Evolutionary conservation across 495 filamentous ascomycete genomes (phyloP).

Genomic region (Stereocaulon alpinum): DNA sequence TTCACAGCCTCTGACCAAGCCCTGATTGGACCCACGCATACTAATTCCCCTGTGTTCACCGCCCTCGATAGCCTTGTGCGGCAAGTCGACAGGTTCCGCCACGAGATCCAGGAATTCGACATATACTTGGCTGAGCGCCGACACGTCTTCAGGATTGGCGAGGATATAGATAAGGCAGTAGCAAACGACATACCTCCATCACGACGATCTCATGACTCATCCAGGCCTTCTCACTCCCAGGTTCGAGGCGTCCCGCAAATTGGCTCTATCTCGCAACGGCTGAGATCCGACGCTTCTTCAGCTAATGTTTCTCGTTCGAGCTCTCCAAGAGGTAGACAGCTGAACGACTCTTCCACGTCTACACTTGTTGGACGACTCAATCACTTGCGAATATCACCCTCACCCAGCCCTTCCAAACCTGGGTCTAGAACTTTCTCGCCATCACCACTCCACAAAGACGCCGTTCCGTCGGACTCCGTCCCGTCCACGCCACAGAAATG

Average conservation of each 20-base stretch:
- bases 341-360: slow-evolving; percentile 7
- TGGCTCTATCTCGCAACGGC: slow-evolving; percentile 19
- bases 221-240: slow-evolving; percentile 1
- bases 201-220: slow-evolving; percentile 13
- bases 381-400: slow-evolving; percentile 20
- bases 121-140: slow-evolving; percentile 64
- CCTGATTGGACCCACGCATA: neutral
- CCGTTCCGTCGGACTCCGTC: slow-evolving; percentile 6
- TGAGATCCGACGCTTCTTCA: slow-evolving; percentile 17
- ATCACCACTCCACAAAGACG: slow-evolving; percentile 22
- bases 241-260: slow-evolving; percentile 8
- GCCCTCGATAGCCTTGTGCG: slow-evolving; percentile 44
- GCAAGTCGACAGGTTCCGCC: slow-evolving; percentile 54
- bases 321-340: slow-evolving; percentile 22
- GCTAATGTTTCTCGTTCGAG: slow-evolving; percentile 15
- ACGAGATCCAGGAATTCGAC: slow-evolving; percentile 66
- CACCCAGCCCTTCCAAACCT: slow-evolving; percentile 16
- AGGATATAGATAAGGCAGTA: slow-evolving; percentile 22
- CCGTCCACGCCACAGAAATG: slow-evolving; percentile 9
- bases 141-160: slow-evolving; percentile 52
- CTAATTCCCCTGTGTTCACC: slow-evolving; percentile 29
- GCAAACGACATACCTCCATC: slow-evolving; percentile 10
- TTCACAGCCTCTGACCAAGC: neutral
- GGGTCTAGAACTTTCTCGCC: slow-evolving; percentile 19
- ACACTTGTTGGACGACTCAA: slow-evolving; percentile 15